These are phyloP conservation scores for Sungouiozyma intestinalis DNA, from an alignment of 805 yeast genomes.

Conservation along the genomic window DNA sequence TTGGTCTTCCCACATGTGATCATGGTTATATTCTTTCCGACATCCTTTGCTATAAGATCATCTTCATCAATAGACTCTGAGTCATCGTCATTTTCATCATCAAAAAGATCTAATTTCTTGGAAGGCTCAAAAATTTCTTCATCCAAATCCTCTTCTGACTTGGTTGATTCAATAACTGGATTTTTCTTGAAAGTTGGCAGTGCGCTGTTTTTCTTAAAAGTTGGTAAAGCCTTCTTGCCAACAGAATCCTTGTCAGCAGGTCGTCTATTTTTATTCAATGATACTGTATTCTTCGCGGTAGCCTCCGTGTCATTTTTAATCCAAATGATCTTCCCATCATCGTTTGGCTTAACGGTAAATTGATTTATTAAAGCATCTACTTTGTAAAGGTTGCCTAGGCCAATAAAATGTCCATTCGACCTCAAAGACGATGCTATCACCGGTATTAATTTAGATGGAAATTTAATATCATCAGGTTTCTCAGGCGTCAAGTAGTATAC, in stretches of 20 bases:
- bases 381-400: constrained; percentile 34
- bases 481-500: constrained; percentile 50
- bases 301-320: constrained; percentile 37
- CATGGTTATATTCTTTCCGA: constrained; percentile 13
- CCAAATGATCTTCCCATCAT: constrained; percentile 39
- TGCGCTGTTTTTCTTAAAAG: not conserved
- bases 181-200: constrained; percentile 11
- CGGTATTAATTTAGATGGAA: constrained; percentile 37
- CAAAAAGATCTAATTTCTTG: constrained; percentile 45
- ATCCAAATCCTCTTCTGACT: constrained; percentile 29
- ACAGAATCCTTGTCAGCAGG: not conserved
- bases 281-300: constrained; percentile 26
- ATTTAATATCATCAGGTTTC: constrained; percentile 32
- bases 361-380: constrained; percentile 50
- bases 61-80: constrained; percentile 50
- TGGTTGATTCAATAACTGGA: not conserved
- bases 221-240: not conserved
- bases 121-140: constrained; percentile 30
- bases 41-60: constrained; percentile 36
- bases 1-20: constrained; percentile 25
- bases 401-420: constrained; percentile 39
- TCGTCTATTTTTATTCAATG: not conserved
- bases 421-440: constrained; percentile 33
- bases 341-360: constrained; percentile 15
- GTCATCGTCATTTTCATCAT: constrained; percentile 33